phyloP scores from a whole-genome alignment of 805 yeast genomes.

The Candida dajiaensis region DNA sequence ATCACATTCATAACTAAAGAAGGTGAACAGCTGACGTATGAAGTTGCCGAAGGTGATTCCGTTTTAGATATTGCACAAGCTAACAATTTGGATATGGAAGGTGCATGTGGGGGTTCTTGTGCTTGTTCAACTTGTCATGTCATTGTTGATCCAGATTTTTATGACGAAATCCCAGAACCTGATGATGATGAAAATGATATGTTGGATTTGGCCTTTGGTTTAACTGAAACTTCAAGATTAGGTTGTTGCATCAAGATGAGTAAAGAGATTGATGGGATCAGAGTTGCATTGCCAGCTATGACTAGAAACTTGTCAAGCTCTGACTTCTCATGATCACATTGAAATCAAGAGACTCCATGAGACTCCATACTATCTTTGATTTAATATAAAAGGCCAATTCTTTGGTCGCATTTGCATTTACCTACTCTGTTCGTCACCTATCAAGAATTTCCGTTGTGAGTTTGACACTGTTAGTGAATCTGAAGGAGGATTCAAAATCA shows the following conservation, averaged over 20 bases:
- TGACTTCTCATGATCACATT: slow-evolving; percentile 50
- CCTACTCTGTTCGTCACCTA: background rate
- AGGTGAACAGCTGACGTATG: slow-evolving; percentile 74
- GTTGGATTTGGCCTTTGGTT: slow-evolving; percentile 95
- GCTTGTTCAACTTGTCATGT: slow-evolving; percentile 98
- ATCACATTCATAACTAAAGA: slow-evolving; percentile 90
- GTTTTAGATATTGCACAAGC: slow-evolving; percentile 93
- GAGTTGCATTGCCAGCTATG: slow-evolving; percentile 97
- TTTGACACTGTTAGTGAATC: too few species aligned
- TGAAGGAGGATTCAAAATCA: too few species aligned
- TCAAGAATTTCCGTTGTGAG: background rate
- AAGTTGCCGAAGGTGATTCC: slow-evolving; percentile 90
- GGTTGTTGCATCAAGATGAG: slow-evolving; percentile 93
- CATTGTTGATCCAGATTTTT: slow-evolving; percentile 91
- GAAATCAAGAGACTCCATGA: background rate
- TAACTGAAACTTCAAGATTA: slow-evolving; percentile 92
- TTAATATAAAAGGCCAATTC: background rate
- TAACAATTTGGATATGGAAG: slow-evolving; percentile 90
- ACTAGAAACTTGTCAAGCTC: slow-evolving; percentile 83
- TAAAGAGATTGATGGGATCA: slow-evolving; percentile 84
- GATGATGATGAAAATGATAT: slow-evolving; percentile 97
- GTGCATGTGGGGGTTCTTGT: slow-evolving; percentile 98
- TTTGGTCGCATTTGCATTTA: background rate
- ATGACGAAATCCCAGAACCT: slow-evolving; percentile 89
- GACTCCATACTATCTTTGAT: background rate